phyloP scores from a whole-genome alignment of 1,284 basidiomycete species.

The Coniophora puteana region DNA sequence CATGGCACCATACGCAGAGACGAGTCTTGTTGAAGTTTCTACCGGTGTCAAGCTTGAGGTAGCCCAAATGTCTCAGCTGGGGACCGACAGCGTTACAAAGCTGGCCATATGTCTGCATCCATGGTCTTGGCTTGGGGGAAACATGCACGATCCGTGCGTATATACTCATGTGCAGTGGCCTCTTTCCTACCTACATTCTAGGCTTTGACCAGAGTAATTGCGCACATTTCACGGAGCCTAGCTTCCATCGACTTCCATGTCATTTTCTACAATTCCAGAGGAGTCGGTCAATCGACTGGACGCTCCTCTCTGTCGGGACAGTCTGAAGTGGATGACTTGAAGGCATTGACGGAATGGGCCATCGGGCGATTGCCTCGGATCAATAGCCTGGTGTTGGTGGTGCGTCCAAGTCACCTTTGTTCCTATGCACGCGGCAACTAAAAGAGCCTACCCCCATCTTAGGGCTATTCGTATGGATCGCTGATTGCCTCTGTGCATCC shows the following conservation, averaged over 20 bases:
- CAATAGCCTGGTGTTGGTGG: conserved; percentile 47
- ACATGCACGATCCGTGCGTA: conserved; percentile 69
- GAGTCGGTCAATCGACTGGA: conserved; percentile 68
- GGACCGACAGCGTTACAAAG: conserved; percentile 26
- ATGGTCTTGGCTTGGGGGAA: conserved; percentile 76
- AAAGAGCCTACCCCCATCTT: conserved; percentile 3
- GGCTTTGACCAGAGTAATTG: conserved; percentile 33
- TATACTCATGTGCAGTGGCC: conserved; percentile 4
- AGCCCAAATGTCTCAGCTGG: conserved; percentile 12
- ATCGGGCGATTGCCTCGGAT: conserved; percentile 41
- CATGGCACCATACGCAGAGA: too few relatives aligned
- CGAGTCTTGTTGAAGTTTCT: too few relatives aligned
- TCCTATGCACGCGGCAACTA: conserved; percentile 4
- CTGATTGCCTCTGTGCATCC: conserved; percentile 66
- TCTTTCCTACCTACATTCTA: conserved; percentile 18
- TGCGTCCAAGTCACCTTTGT: conserved; percentile 28
- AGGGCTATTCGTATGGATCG: conserved; percentile 83
- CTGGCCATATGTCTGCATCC: conserved; percentile 70
- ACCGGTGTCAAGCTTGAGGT: conserved; percentile 27
- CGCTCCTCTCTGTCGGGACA: conserved; percentile 67
- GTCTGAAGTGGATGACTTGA: conserved; percentile 63
- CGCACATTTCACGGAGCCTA: conserved; percentile 23
- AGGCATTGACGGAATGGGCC: conserved; percentile 56
- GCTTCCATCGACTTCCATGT: conserved; percentile 53
- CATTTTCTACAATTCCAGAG: conserved; percentile 71